phyloP scores from a whole-genome alignment of 1,284 basidiomycete genomes.

The Cerrena zonata region DNA sequence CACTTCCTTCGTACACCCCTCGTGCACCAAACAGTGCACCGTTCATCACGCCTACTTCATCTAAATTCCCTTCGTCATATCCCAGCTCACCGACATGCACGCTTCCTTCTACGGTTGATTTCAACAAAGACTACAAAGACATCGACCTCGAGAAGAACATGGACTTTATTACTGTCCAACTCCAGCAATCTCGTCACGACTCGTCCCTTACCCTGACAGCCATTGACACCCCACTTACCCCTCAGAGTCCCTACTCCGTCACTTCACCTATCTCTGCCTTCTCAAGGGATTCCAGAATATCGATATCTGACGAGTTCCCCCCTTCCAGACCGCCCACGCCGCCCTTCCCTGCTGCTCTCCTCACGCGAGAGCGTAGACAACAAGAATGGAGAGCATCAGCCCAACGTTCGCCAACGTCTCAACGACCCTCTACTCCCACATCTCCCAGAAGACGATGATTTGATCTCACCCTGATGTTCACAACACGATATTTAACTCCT shows the following conservation, averaged over 20 bases:
- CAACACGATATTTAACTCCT: too few relatives aligned
- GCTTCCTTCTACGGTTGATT: too few relatives aligned
- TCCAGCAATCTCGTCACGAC: background rate
- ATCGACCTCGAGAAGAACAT: background rate
- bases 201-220: background rate
- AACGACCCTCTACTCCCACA: background rate
- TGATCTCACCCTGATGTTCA: too few relatives aligned
- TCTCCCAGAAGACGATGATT: too few relatives aligned
- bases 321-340: background rate
- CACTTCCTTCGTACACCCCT: background rate
- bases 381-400: background rate
- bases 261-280: background rate
- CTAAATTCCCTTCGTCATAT: background rate
- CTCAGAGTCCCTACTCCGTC: background rate
- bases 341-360: background rate
- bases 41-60: background rate
- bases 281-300: background rate
- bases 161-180: background rate
- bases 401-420: background rate
- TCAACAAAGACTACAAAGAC: background rate
- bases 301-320: background rate
- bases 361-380: background rate
- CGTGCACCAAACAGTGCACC: background rate
- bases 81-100: too few relatives aligned
- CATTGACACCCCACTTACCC: background rate